Evolutionary conservation across 108 stramenopile genomes (phyloP), one percentile per base, ranked within the genome.

Genomic region (Epithemia pelagica): DNA sequence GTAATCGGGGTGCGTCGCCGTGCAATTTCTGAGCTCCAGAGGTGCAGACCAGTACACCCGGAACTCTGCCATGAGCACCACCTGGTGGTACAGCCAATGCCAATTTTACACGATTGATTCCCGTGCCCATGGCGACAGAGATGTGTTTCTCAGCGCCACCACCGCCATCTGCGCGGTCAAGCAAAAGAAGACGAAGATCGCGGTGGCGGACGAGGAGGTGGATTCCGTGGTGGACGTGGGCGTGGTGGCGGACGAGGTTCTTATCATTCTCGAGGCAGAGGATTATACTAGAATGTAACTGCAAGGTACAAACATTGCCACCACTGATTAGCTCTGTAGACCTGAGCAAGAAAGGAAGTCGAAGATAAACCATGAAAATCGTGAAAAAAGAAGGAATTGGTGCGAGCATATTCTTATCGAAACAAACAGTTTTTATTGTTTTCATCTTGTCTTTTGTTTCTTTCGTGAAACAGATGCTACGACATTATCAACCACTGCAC

Each of bases 71-170:
- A n/a, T 32, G 7, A 5, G 58, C 31, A 53, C 37, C 65, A 10
- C 2, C 25, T 7, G 23, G 29, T 58, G 55, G 7, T 52, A 63
- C 61, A 5, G 74, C 65, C 52, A 78, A 78, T 2, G 70, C 68
- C 54, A 84, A 81, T 92, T 80, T 67, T 92, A 92, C 64, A 89
- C 88, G 22, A 86, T 92, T 63, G 84, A 87, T 32, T 74, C 69
- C 46, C 75, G 74, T 23, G 78, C 68, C 29, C 28, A 66, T 51
- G 85, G 83, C 18, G 85, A 80, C 26, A 87, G 85, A 18, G 88
- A 89, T 28, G 86, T 86, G 61, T 87, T 89, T 54, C 74, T 89
- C 0, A 55, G 58, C 55, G 29, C 56, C 30, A 26, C 30, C 10
- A n/a, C n/a, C n/a, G n/a, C n/a, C n/a, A n/a, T n/a, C n/a, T n/a